A percentile compares a stretch with the other conserved stretches of the same genome.
Evolutionary conservation across 2,329 filamentous ascomycete genomes (phyloP).

Genomic region (Coniochaeta sp.): DNA sequence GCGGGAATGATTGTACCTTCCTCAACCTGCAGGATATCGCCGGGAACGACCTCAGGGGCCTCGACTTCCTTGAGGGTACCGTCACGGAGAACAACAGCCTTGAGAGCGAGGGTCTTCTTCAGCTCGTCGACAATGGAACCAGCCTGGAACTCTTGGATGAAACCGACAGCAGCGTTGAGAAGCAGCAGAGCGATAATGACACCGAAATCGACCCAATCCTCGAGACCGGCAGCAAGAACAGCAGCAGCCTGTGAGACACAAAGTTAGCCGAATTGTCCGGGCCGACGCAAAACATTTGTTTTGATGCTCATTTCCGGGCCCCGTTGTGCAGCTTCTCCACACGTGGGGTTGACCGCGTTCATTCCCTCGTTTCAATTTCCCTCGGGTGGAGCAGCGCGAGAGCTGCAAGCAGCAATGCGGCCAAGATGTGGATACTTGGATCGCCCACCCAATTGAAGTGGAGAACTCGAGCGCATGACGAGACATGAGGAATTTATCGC

Average conservation of each 20-base stretch:
- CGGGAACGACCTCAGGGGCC: slow-evolving; percentile 77
- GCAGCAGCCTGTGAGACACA: slow-evolving; percentile 51
- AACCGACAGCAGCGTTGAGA: slow-evolving; percentile 80
- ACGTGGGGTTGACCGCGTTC: neutral
- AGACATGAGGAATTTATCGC: slow-evolving; percentile 17
- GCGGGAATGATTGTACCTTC: slow-evolving; percentile 90
- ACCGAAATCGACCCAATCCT: slow-evolving; percentile 90
- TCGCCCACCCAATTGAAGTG: neutral
- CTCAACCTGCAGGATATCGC: slow-evolving; percentile 84
- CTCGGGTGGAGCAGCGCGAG: neutral
- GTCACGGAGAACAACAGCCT: slow-evolving; percentile 81
- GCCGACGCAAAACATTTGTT: neutral
- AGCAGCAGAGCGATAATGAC: slow-evolving; percentile 79
- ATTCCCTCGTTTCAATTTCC: slow-evolving; percentile 1
- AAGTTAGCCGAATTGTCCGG: slow-evolving; percentile 11
- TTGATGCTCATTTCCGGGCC: neutral
- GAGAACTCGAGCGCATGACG: neutral
- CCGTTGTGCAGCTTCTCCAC: slow-evolving; percentile 1
- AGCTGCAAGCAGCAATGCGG: neutral
- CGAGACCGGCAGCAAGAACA: slow-evolving; percentile 72
- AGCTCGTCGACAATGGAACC: slow-evolving; percentile 85
- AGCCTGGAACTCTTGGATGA: slow-evolving; percentile 84
- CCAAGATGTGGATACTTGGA: neutral
- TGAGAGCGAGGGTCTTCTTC: slow-evolving; percentile 83
- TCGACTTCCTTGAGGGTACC: slow-evolving; percentile 71